These are phyloP conservation scores for Pichia sp. DNA, from an alignment of 1,139 yeast genomes.

Conservation along the genomic window DNA sequence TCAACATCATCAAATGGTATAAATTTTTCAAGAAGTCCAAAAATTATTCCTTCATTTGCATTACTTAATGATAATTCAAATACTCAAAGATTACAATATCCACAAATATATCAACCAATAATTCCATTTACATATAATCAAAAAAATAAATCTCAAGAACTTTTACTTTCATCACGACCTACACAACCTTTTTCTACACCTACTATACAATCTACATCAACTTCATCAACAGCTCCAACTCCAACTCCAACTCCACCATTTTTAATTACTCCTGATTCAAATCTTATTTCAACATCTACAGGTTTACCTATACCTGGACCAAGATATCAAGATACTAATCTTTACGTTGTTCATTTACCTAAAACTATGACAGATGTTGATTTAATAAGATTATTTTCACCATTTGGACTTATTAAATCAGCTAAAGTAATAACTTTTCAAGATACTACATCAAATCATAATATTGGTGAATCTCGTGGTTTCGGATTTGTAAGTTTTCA, in stretches of 20 bases:
- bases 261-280: conserved; percentile 25
- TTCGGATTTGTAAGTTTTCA: conserved; percentile 48
- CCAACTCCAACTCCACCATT: conserved; percentile 16
- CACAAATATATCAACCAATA: conserved; percentile 8
- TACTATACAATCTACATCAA: neutral
- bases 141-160: conserved; percentile 8
- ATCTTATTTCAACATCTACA: conserved; percentile 23
- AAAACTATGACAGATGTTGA: conserved; percentile 35
- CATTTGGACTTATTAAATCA: conserved; percentile 40
- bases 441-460: too few relatives aligned
- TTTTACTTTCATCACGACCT: conserved; percentile 2
- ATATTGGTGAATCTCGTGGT: too few relatives aligned
- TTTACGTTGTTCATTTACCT: conserved; percentile 52
- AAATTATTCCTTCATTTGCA: neutral
- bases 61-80: neutral
- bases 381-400: conserved; percentile 28
- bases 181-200: neutral
- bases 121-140: conserved; percentile 8
- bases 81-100: conserved; percentile 4
- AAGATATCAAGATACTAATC: conserved; percentile 49
- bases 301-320: conserved; percentile 35
- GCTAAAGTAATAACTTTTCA: conserved; percentile 42
- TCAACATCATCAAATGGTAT: neutral
- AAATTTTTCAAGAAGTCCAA: too few relatives aligned
- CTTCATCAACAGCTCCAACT: neutral